phyloP scores from a whole-genome alignment of 768 basidiomycete genomes.

The Mycena sanguinolenta region DNA sequence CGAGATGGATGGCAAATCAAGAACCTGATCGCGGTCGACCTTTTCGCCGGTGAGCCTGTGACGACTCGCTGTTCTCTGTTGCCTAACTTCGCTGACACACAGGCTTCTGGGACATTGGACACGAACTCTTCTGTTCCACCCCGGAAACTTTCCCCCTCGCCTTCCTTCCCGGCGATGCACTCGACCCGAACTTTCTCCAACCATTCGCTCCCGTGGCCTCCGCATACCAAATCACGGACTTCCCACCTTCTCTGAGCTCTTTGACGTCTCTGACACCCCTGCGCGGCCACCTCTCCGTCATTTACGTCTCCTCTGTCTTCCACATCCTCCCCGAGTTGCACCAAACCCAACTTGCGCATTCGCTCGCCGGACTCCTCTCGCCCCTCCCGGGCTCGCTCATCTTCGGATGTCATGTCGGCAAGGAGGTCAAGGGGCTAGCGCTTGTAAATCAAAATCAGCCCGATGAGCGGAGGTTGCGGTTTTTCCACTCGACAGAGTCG shows the following conservation, averaged over 20 bases:
- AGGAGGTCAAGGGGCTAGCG: too few relatives aligned
- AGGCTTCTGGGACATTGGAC: too few relatives aligned
- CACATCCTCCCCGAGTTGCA: constrained; percentile 7
- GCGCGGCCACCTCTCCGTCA: too few relatives aligned
- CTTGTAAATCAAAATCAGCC: too few relatives aligned
- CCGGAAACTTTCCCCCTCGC: neutral
- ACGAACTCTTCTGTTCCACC: neutral
- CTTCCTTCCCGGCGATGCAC: constrained; percentile 1
- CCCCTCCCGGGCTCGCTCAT: too few relatives aligned
- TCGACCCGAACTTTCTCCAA: constrained; percentile 4
- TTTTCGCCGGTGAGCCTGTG: neutral
- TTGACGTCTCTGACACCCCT: too few relatives aligned
- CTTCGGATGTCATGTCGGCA: constrained; percentile 2
- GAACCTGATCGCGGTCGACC: constrained; percentile 6
- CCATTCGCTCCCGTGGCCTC: neutral
- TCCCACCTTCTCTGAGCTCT: neutral
- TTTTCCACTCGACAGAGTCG: constrained; percentile 5
- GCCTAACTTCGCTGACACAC: too few relatives aligned
- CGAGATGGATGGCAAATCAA: constrained; percentile 4
- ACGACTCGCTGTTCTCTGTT: too few relatives aligned
- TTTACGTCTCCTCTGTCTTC: constrained; percentile 7
- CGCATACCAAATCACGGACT: neutral
- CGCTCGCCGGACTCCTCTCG: too few relatives aligned
- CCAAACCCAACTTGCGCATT: constrained; percentile 6
- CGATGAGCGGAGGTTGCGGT: neutral